These are phyloP conservation scores for Teratosphaeria gauchensis DNA, from an alignment of 2,329 filamentous ascomycete species.

Conservation along the genomic window DNA sequence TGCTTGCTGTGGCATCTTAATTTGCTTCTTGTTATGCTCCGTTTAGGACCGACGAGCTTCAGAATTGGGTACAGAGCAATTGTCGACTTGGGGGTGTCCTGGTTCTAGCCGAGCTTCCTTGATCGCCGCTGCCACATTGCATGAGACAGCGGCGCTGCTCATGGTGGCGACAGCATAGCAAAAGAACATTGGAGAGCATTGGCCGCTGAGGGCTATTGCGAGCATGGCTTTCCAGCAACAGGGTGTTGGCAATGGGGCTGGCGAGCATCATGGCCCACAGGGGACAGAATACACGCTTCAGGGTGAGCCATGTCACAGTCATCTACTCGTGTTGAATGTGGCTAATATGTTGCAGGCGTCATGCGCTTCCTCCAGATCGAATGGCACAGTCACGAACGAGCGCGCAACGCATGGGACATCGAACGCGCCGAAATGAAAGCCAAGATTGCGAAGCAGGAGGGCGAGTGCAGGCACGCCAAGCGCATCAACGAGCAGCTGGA, in stretches of 20 bases:
- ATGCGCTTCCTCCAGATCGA: constrained; percentile 99
- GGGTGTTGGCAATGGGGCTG: constrained; percentile 47
- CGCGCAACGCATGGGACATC: constrained; percentile 97
- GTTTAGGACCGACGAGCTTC: neutral
- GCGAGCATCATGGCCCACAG: constrained; percentile 40
- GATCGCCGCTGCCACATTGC: neutral
- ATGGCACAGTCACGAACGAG: constrained; percentile 97
- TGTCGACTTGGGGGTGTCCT: neutral
- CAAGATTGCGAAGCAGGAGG: constrained; percentile 88
- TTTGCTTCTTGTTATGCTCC: neutral
- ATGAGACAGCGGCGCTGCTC: neutral
- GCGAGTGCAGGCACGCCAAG: constrained; percentile 76
- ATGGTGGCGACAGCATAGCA: neutral
- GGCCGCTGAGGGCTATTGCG: neutral
- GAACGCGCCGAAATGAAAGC: constrained; percentile 98
- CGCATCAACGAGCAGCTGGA: constrained; percentile 80
- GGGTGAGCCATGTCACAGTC: constrained; percentile 38
- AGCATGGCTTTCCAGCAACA: constrained; percentile 60
- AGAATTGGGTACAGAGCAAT: neutral
- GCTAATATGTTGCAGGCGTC: constrained; percentile 53
- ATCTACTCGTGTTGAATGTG: neutral
- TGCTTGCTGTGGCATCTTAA: neutral
- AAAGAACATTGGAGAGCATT: neutral
- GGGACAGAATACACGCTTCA: constrained; percentile 65
- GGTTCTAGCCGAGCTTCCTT: neutral